phyloP scores from a whole-genome alignment of 768 basidiomycete species.

The Boletus tomentosulus region DNA sequence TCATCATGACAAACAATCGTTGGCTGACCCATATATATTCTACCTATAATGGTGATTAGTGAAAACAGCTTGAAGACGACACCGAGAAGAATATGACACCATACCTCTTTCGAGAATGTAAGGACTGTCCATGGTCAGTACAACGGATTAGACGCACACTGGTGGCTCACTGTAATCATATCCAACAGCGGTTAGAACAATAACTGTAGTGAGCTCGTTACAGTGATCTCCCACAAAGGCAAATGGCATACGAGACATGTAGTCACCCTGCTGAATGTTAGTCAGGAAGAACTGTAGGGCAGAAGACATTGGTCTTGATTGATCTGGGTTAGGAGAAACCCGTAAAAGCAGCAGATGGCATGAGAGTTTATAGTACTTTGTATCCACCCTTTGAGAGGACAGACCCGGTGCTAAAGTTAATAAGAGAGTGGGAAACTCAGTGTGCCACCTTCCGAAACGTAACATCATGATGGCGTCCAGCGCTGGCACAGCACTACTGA shows the following conservation, averaged over 20 bases:
- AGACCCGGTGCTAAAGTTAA: too few relatives aligned
- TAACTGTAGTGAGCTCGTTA: background rate
- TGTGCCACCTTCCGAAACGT: too few relatives aligned
- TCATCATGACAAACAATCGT: background rate
- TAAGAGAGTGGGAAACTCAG: too few relatives aligned
- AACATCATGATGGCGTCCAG: too few relatives aligned
- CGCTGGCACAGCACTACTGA: too few relatives aligned
- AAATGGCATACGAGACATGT: background rate
- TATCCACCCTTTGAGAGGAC: too few relatives aligned
- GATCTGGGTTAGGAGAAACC: background rate
- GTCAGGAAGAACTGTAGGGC: background rate
- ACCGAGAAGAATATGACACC: too few relatives aligned
- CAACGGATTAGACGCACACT: background rate
- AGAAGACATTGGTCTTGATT: background rate
- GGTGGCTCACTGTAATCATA: background rate
- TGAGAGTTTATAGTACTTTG: background rate
- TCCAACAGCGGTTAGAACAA: background rate
- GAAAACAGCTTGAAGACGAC: background rate
- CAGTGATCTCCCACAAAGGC: too few relatives aligned
- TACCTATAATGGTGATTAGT: background rate
- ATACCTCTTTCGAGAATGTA: conserved; percentile 4
- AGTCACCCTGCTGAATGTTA: background rate
- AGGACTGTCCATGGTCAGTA: background rate
- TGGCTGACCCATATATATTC: conserved; percentile 1
- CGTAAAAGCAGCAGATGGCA: background rate